Conservation (phyloP, 176 grass and related monocot species). For the Phoenix dactylifera region DNA sequence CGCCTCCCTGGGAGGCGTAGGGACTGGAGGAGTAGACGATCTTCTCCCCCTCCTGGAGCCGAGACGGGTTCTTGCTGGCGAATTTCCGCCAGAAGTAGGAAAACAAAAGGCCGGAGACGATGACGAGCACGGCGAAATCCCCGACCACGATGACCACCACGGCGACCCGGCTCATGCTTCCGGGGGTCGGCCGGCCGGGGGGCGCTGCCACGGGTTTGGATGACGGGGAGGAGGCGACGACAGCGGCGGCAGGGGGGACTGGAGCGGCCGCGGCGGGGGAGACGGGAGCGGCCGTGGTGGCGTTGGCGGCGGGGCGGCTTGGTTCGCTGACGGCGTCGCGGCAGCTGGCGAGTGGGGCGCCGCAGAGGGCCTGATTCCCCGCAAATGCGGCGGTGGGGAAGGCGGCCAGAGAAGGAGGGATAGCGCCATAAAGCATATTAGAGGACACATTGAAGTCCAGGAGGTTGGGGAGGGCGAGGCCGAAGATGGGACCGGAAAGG, state of each 20-base stretch:
- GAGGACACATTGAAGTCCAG: conserved; percentile 10
- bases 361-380: conserved; percentile 4
- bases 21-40: conserved; percentile 97
- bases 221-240: conserved; percentile 40
- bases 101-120: conserved; percentile 71
- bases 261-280: not conserved
- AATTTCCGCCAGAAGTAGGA: conserved; percentile 97
- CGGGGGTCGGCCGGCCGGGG: conserved; percentile 2
- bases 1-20: conserved; percentile 31
- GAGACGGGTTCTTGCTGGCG: conserved; percentile 33
- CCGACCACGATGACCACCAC: conserved; percentile 67
- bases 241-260: conserved; percentile 32
- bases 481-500: conserved; percentile 7
- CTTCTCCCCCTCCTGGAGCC: conserved; percentile 79
- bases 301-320: conserved; percentile 16
- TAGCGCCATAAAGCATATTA: conserved; percentile 1
- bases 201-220: conserved; percentile 29
- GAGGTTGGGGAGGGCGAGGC: conserved; percentile 1
- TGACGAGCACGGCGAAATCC: conserved; percentile 69
- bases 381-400: not conserved
- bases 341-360: not conserved
- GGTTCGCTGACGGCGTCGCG: conserved; percentile 11
- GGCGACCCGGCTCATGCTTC: conserved; percentile 54
- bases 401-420: not conserved
- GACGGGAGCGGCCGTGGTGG: not conserved